These are phyloP conservation scores for Aspergillus sp. DNA, from an alignment of 2,329 filamentous ascomycete genomes.

Conservation along the genomic window DNA sequence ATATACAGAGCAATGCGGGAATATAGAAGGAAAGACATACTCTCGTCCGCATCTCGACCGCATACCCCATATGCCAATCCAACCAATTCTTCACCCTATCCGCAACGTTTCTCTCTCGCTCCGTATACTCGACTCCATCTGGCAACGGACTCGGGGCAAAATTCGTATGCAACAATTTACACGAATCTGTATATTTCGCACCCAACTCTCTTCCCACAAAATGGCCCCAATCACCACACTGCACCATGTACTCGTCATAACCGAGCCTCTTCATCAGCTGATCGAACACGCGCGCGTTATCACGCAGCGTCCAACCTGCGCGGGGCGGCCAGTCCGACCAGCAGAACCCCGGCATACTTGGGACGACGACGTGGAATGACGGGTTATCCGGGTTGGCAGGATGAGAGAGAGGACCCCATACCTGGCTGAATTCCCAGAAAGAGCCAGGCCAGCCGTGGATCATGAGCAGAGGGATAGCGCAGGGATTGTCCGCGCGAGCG, in stretches of 20 bases:
- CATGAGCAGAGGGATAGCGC: conserved; percentile 8
- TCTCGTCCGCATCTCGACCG: conserved; percentile 10
- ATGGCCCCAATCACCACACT: conserved; percentile 11
- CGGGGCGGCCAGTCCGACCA: conserved; percentile 7
- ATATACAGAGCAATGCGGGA: too few relatives aligned
- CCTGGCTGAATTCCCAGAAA: conserved; percentile 10
- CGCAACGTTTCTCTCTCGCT: neutral
- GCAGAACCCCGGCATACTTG: conserved; percentile 9
- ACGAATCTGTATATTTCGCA: conserved; percentile 1
- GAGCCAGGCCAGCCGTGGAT: conserved; percentile 13
- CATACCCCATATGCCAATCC: conserved; percentile 11
- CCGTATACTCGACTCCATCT: neutral
- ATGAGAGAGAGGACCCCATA: conserved; percentile 1
- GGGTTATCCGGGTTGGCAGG: neutral
- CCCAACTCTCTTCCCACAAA: conserved; percentile 8
- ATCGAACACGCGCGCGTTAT: conserved; percentile 6
- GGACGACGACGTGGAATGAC: conserved; percentile 10
- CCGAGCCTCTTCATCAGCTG: conserved; percentile 6
- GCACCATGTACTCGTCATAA: conserved; percentile 6
- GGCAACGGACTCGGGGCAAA: conserved; percentile 1
- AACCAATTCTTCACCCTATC: conserved; percentile 2
- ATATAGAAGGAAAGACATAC: too few relatives aligned
- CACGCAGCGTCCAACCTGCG: conserved; percentile 4
- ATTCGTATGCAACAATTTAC: conserved; percentile 6
- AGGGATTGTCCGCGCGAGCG: neutral